phyloP scores from a whole-genome alignment of 2,329 filamentous ascomycete species.

The Pyrenochaeta sp. region DNA sequence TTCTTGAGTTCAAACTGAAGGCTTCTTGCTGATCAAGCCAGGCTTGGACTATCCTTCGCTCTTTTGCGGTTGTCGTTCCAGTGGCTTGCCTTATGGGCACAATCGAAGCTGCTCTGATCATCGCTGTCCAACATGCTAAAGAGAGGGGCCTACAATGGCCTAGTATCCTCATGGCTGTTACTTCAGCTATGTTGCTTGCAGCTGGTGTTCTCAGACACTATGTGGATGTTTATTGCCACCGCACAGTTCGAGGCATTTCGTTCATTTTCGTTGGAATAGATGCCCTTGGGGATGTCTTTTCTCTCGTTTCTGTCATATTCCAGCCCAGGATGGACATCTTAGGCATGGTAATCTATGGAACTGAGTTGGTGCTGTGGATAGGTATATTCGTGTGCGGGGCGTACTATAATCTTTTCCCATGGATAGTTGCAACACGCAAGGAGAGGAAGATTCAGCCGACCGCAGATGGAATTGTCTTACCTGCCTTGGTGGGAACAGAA shows the following conservation, averaged over 20 bases:
- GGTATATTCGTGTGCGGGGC: conserved; percentile 72
- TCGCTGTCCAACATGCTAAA: conserved; percentile 60
- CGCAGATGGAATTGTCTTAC: background rate
- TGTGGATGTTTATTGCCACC: conserved; percentile 72
- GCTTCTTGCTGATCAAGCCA: conserved; percentile 31
- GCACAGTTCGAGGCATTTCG: conserved; percentile 74
- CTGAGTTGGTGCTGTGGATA: conserved; percentile 72
- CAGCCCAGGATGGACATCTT: conserved; percentile 66
- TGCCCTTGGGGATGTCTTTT: conserved; percentile 73
- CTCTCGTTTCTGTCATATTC: conserved; percentile 70
- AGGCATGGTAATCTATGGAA: conserved; percentile 72
- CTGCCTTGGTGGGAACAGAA: background rate
- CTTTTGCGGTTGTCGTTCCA: conserved; percentile 58
- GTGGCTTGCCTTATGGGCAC: conserved; percentile 67
- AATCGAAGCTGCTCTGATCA: conserved; percentile 67
- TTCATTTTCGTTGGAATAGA: conserved; percentile 77
- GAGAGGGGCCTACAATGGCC: conserved; percentile 65
- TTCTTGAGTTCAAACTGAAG: background rate
- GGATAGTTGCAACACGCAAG: conserved; percentile 55
- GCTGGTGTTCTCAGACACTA: conserved; percentile 74
- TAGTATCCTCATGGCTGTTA: conserved; percentile 70
- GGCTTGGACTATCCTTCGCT: conserved; percentile 63
- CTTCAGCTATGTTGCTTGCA: conserved; percentile 70
- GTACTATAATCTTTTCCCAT: conserved; percentile 70
- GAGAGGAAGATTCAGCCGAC: conserved; percentile 15